Conservation (phyloP, 257 asterid genomes). For the Plantago elongata region DNA sequence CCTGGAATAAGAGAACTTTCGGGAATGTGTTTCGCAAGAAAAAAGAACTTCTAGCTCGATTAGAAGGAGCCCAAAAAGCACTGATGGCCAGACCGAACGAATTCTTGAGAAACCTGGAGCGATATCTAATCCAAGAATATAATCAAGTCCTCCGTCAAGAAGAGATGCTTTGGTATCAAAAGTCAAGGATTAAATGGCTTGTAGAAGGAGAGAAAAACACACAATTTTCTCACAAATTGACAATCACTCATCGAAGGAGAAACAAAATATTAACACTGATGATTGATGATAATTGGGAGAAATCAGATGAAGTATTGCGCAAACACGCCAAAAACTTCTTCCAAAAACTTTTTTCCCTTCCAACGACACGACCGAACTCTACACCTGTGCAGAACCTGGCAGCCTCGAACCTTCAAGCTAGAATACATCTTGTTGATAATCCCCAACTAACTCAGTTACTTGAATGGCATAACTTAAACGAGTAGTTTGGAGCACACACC, state of each 20-base stretch:
- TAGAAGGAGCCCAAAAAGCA: background rate
- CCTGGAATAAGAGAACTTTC: background rate
- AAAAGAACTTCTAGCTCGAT: background rate
- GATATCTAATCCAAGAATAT: background rate
- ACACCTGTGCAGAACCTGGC: too few species aligned
- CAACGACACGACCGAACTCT: background rate
- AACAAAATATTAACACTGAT: background rate
- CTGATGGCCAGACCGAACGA: background rate
- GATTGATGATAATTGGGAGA: background rate
- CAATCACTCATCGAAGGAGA: background rate
- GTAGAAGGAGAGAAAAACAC: background rate
- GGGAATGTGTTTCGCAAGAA: background rate
- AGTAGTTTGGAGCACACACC: too few species aligned
- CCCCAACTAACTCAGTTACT: too few species aligned
- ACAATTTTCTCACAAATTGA: background rate
- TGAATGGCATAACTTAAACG: too few species aligned
- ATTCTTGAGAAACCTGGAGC: background rate
- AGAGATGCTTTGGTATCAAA: background rate
- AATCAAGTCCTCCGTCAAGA: background rate
- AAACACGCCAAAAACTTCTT: background rate
- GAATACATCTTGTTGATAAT: too few species aligned
- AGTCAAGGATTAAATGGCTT: background rate
- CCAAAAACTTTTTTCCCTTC: background rate
- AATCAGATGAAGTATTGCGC: background rate
- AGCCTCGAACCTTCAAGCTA: too few species aligned